Conservation (phyloP, 371 early-diverging fungal genomes). For the Funneliformis caledonium region DNA sequence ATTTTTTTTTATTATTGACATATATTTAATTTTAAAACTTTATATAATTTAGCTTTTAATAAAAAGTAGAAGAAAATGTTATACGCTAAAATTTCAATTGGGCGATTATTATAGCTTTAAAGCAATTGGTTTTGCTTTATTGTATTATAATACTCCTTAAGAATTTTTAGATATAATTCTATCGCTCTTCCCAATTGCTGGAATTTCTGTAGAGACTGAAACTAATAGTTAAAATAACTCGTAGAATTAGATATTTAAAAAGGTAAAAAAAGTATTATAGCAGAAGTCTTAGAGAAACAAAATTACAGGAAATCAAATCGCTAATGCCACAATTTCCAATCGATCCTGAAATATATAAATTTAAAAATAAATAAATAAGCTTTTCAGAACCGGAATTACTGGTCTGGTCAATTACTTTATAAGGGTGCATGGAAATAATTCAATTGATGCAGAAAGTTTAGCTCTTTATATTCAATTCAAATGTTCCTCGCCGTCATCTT, state of each 20-base stretch:
- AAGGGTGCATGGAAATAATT: conserved; percentile 55
- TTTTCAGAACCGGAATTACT: conserved; percentile 57
- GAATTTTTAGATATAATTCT: conserved; percentile 80
- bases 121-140: conserved; percentile 65
- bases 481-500: conserved; percentile 39
- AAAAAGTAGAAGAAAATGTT: too few relatives aligned
- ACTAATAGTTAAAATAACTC: conserved; percentile 2
- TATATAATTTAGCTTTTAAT: too few relatives aligned
- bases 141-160: conserved; percentile 73
- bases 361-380: too few relatives aligned
- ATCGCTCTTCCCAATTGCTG: conserved; percentile 68
- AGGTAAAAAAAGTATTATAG: not conserved
- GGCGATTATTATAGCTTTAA: conserved; percentile 63
- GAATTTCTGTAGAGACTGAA: conserved; percentile 57
- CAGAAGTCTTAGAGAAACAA: too few relatives aligned
- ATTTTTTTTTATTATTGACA: too few relatives aligned
- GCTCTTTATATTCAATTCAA: conserved; percentile 46
- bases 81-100: too few relatives aligned
- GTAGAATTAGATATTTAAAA: conserved; percentile 17
- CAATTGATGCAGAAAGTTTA: conserved; percentile 55
- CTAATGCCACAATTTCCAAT: too few relatives aligned
- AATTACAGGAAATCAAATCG: too few relatives aligned
- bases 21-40: too few relatives aligned
- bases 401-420: conserved; percentile 48
- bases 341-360: too few relatives aligned